Evolutionary conservation across 202 grass and related monocot species (phyloP).

Genomic region (Panicum hallii): DNA sequence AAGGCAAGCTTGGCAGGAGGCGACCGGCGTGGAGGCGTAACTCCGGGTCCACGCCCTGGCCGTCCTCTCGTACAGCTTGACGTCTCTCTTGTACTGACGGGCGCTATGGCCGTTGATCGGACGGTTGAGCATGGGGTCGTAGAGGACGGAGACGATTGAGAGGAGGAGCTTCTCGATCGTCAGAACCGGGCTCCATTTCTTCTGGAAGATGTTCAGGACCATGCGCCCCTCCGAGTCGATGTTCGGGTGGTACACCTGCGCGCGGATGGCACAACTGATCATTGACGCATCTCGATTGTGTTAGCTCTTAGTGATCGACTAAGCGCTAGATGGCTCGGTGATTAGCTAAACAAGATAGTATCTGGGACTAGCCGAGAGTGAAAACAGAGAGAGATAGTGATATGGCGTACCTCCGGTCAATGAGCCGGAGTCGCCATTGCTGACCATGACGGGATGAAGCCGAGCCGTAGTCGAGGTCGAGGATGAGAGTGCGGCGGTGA

Average conservation of each 20-base stretch:
- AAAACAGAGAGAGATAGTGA: too few species aligned
- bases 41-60: conserved; percentile 29
- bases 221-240: conserved; percentile 5
- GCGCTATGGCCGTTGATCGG: conserved; percentile 14
- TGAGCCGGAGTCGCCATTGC: too few species aligned
- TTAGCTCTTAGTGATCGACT: too few species aligned
- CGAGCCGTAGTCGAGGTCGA: too few species aligned
- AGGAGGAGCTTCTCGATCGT: conserved; percentile 8
- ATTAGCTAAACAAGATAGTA: too few species aligned
- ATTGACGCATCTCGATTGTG: background rate
- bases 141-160: conserved; percentile 39
- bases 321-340: too few species aligned
- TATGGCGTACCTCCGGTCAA: too few species aligned
- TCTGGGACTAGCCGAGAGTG: too few species aligned
- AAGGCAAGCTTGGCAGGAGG: conserved; percentile 10
- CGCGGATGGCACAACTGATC: background rate
- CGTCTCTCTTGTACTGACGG: background rate
- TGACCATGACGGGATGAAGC: too few species aligned
- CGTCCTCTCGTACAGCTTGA: conserved; percentile 17
- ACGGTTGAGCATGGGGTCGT: conserved; percentile 43
- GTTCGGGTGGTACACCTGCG: conserved; percentile 21
- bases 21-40: conserved; percentile 31
- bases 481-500: too few species aligned
- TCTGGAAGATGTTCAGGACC: conserved; percentile 27
- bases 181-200: background rate